Conservation (phyloP, 805 yeast species). For the Wickerhamomyces alni region DNA sequence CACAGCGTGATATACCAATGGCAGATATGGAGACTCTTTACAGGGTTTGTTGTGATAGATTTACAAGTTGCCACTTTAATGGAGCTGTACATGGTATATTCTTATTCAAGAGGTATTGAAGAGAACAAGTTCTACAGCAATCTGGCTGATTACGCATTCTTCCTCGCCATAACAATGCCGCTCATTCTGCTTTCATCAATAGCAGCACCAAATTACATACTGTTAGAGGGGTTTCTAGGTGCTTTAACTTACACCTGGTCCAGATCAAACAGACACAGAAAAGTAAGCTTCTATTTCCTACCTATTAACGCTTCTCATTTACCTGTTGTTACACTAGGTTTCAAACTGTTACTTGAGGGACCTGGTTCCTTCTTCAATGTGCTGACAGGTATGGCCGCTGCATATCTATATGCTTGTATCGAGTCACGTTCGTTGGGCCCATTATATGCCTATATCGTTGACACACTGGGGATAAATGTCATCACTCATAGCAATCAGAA, state of each 20-base stretch:
- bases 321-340: slow-evolving; percentile 42
- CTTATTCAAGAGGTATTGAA: slow-evolving; percentile 52
- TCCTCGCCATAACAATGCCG: slow-evolving; percentile 43
- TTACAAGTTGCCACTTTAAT: slow-evolving; percentile 39
- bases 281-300: slow-evolving; percentile 46
- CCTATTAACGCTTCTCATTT: slow-evolving; percentile 54
- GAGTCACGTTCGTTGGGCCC: slow-evolving; percentile 49
- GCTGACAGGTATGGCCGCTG: slow-evolving; percentile 46
- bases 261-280: slow-evolving; percentile 42
- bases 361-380: slow-evolving; percentile 31
- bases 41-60: slow-evolving; percentile 41
- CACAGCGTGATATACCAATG: slow-evolving; percentile 24
- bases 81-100: slow-evolving; percentile 52
- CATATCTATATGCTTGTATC: slow-evolving; percentile 54
- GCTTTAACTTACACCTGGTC: slow-evolving; percentile 60
- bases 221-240: slow-evolving; percentile 37
- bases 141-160: slow-evolving; percentile 53
- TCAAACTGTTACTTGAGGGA: slow-evolving; percentile 39
- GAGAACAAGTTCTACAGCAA: slow-evolving; percentile 40
- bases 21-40: slow-evolving; percentile 41
- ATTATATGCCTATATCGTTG: slow-evolving; percentile 24
- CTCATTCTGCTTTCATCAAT: slow-evolving; percentile 33
- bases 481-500: slow-evolving; percentile 19
- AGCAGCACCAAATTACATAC: slow-evolving; percentile 23
- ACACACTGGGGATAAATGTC: slow-evolving; percentile 16